phyloP scores from a whole-genome alignment of 2,329 filamentous ascomycete genomes.

The Periconia macrospinosa region DNA sequence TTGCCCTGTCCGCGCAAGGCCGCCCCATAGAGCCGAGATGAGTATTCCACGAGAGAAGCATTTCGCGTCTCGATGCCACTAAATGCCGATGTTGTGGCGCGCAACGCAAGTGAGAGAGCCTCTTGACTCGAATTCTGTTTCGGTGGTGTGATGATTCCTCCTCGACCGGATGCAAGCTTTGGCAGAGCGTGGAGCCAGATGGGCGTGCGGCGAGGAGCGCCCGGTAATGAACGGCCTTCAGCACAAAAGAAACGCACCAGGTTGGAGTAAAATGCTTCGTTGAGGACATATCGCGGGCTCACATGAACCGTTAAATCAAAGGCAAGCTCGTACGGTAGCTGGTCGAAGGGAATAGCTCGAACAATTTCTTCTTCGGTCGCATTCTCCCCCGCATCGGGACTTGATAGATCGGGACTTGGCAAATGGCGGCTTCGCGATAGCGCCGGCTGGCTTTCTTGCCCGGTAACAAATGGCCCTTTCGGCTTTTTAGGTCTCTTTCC shows the following conservation, averaged over 20 bases:
- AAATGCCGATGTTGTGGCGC: slow-evolving; percentile 20
- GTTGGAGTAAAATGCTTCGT: slow-evolving; percentile 20
- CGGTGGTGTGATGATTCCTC: background rate
- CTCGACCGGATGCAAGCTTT: slow-evolving; percentile 7
- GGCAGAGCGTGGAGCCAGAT: slow-evolving; percentile 24
- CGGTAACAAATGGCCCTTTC: background rate
- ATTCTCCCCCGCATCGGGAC: background rate
- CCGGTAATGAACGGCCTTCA: slow-evolving; percentile 13
- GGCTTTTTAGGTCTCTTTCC: slow-evolving; percentile 12
- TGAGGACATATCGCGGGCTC: slow-evolving; percentile 12
- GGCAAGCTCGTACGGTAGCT: slow-evolving; percentile 6
- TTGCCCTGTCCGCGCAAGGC: slow-evolving; percentile 11
- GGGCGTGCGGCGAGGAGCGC: slow-evolving; percentile 5
- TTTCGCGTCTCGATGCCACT: slow-evolving; percentile 17
- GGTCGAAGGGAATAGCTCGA: background rate
- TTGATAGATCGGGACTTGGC: background rate
- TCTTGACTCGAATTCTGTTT: slow-evolving; percentile 5
- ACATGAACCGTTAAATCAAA: slow-evolving; percentile 3
- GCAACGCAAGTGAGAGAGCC: slow-evolving; percentile 15
- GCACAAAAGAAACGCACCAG: slow-evolving; percentile 19
- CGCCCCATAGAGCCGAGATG: slow-evolving; percentile 17
- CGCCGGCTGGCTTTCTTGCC: background rate
- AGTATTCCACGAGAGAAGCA: slow-evolving; percentile 12
- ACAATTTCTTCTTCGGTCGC: background rate
- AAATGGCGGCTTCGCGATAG: background rate